Conservation (phyloP, 2,329 filamentous ascomycete genomes). For the Alternaria tenuissima region DNA sequence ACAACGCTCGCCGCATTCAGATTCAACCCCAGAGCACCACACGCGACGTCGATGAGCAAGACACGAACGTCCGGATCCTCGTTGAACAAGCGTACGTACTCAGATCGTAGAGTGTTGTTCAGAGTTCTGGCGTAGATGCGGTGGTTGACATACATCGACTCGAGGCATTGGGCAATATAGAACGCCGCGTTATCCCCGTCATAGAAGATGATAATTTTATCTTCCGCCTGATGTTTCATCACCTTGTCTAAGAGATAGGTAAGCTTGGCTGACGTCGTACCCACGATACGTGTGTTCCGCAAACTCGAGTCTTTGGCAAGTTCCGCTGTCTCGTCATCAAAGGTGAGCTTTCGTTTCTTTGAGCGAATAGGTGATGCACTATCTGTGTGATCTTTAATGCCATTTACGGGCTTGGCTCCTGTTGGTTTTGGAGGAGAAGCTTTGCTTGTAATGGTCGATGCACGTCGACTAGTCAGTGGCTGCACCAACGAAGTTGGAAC, state of each 20-base stretch:
- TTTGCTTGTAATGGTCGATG: slow-evolving; percentile 31
- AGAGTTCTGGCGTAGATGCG: slow-evolving; percentile 73
- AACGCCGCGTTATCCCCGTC: slow-evolving; percentile 86
- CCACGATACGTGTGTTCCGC: slow-evolving; percentile 69
- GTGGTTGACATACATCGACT: slow-evolving; percentile 71
- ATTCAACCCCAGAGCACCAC: slow-evolving; percentile 88
- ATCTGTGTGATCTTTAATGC: neutral
- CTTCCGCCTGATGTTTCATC: slow-evolving; percentile 69
- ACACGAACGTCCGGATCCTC: slow-evolving; percentile 74
- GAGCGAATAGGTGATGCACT: slow-evolving; percentile 26
- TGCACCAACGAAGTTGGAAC: slow-evolving; percentile 53
- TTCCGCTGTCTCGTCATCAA: slow-evolving; percentile 38
- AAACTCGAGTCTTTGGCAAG: slow-evolving; percentile 62
- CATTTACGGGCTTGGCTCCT: neutral
- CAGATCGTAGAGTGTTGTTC: slow-evolving; percentile 67
- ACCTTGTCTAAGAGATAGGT: slow-evolving; percentile 84
- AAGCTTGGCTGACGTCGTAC: slow-evolving; percentile 85
- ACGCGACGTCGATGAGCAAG: slow-evolving; percentile 87
- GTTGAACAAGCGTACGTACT: slow-evolving; percentile 83
- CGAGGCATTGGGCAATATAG: slow-evolving; percentile 83
- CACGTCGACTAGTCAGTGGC: slow-evolving; percentile 42
- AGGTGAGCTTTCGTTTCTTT: slow-evolving; percentile 45
- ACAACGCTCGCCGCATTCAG: slow-evolving; percentile 83
- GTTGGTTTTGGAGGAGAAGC: slow-evolving; percentile 28
- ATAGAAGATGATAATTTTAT: slow-evolving; percentile 94